Conservation (phyloP, 768 basidiomycete species). For the Leccinum subtestaceum region DNA sequence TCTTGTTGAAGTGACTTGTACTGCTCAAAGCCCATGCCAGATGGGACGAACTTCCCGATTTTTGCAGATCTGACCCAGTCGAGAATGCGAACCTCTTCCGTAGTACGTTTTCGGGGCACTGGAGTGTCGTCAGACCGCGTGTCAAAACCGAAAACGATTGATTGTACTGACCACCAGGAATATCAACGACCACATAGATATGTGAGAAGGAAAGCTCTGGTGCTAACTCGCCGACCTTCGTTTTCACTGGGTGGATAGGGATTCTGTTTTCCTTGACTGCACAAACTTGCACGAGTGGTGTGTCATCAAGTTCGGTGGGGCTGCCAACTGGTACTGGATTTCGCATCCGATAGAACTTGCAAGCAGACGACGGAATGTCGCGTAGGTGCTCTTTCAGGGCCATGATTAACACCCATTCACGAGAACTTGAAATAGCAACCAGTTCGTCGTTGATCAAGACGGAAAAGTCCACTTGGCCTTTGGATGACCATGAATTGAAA, state of each 20-base stretch:
- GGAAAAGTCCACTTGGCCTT: too few relatives aligned
- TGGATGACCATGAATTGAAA: not conserved
- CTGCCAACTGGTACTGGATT: not conserved
- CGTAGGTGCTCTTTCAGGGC: not conserved
- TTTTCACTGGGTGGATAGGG: not conserved
- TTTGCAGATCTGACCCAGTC: too few relatives aligned
- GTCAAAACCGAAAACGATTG: not conserved
- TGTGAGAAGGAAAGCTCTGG: not conserved
- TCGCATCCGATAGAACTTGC: not conserved
- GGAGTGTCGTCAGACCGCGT: not conserved
- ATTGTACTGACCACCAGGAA: not conserved
- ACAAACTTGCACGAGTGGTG: not conserved
- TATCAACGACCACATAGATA: not conserved
- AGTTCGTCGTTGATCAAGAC: not conserved
- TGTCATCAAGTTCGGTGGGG: not conserved
- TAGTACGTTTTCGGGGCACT: not conserved
- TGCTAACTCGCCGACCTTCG: not conserved
- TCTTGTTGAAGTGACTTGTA: too few relatives aligned
- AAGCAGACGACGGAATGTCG: not conserved
- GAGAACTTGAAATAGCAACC: not conserved
- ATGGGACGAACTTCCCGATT: too few relatives aligned
- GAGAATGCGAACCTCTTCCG: too few relatives aligned
- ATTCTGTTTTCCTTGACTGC: not conserved
- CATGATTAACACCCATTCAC: too few relatives aligned
- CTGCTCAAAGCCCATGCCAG: too few relatives aligned